These are phyloP conservation scores for Uronychia binucleata DNA, from an alignment of 73 alveolate genomes.

Conservation along the genomic window DNA sequence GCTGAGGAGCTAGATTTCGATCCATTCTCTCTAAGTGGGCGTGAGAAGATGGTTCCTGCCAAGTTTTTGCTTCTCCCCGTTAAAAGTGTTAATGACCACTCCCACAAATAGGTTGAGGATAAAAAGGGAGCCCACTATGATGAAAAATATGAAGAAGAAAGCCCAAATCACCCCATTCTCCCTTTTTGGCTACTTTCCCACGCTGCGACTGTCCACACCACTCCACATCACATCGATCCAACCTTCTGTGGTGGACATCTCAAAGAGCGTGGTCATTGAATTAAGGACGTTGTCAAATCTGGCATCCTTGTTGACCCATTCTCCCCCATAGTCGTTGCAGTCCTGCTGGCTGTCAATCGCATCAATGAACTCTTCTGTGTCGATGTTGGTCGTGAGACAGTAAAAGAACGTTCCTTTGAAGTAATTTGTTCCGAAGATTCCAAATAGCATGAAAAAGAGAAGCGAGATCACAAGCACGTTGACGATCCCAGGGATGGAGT, in stretches of 20 bases:
- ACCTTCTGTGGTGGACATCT: slow-evolving; percentile 40
- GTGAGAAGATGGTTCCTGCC: slow-evolving; percentile 46
- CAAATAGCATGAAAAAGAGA: slow-evolving; percentile 8
- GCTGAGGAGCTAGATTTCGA: slow-evolving; percentile 41
- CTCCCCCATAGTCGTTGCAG: slow-evolving; percentile 59
- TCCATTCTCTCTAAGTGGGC: slow-evolving; percentile 52
- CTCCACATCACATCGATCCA: slow-evolving; percentile 35
- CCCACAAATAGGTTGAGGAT: slow-evolving; percentile 40
- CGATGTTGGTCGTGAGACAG: neutral
- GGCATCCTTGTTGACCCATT: slow-evolving; percentile 46
- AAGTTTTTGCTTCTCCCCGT: slow-evolving; percentile 70
- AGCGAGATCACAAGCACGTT: slow-evolving; percentile 38
- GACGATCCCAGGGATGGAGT: slow-evolving; percentile 26
- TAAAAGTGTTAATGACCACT: slow-evolving; percentile 35
- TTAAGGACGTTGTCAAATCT: slow-evolving; percentile 48
- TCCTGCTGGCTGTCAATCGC: slow-evolving; percentile 19
- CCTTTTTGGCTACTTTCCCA: slow-evolving; percentile 15
- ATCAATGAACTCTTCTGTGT: neutral
- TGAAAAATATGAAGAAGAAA: slow-evolving; percentile 27
- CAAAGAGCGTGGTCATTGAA: slow-evolving; percentile 31
- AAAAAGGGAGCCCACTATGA: slow-evolving; percentile 39
- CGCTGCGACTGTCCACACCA: slow-evolving; percentile 47
- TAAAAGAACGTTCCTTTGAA: slow-evolving; percentile 20
- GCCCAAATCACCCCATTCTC: neutral
- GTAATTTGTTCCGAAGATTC: slow-evolving; percentile 11